Evolutionary conservation across 768 basidiomycete genomes (phyloP).

Genomic region (Boletus huronensis): DNA sequence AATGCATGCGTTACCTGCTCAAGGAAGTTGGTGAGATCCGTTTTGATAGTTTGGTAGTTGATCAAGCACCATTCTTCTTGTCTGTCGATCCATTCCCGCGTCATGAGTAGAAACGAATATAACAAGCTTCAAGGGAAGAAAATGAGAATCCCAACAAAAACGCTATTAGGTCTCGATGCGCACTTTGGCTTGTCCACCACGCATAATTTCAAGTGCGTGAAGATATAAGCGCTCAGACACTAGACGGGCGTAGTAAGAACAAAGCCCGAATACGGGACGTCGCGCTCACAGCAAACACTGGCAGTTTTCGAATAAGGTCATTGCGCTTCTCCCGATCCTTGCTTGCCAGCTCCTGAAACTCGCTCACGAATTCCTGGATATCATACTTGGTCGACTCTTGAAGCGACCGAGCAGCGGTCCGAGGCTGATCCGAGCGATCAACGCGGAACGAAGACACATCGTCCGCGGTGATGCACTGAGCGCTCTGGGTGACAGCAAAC

Average conservation of each 20-base stretch:
- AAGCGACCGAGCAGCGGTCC: constrained; percentile 15
- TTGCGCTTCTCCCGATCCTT: constrained; percentile 17
- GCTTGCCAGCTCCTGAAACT: constrained; percentile 7
- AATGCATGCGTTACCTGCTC: constrained; percentile 4
- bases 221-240: constrained; percentile 24
- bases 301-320: constrained; percentile 15
- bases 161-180: neutral
- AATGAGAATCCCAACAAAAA: neutral
- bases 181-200: constrained; percentile 15
- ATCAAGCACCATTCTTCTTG: constrained; percentile 24
- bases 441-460: constrained; percentile 23
- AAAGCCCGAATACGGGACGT: neutral
- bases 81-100: constrained; percentile 19
- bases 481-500: constrained; percentile 4
- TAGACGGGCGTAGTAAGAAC: constrained; percentile 5
- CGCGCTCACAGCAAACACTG: constrained; percentile 21
- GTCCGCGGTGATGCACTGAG: constrained; percentile 20
- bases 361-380: constrained; percentile 18
- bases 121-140: constrained; percentile 13
- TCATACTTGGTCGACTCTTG: constrained; percentile 22
- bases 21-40: constrained; percentile 10
- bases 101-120: constrained; percentile 11
- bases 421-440: constrained; percentile 25
- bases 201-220: constrained; percentile 27
- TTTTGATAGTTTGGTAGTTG: constrained; percentile 20